Evolutionary conservation across 176 grass and related monocot species (phyloP), one percentile per base, ranked within the genome.

Genomic region (Typha latifolia): DNA sequence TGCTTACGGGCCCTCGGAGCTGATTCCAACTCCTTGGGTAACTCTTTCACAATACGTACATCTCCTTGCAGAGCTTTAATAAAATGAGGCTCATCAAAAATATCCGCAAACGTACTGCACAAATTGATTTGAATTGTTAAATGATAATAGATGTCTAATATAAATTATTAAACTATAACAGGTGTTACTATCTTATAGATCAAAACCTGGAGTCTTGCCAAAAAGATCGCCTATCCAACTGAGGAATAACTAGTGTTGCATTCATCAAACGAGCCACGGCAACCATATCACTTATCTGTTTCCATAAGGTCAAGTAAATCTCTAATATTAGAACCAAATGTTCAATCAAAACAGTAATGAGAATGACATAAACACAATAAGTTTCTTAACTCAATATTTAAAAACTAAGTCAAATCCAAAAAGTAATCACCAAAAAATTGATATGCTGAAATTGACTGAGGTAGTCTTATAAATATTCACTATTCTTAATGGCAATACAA

Each of bases 201-300:
- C 48, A 63, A 75, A 27, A 92, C 93, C 88, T 97, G 52, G 80
- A 74, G 77, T 97, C 93, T 78, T 89, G 93, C 93, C 93, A 97
- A 88, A 97, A 92, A 15, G 93, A 97, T 29, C 83, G 80, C 32
- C 86, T 97, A 73, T 97, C 93, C 78, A 97, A 76, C 51, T 92
- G 83, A 76, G 88, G 93, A 81, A 97, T 82, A 76, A 97, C 83
- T 78, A 97, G 77, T 51, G 93, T 84, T 76, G 85, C 88, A 89
- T 97, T 97, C 72, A 97, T 80, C 69, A 97, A 78, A 70, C 76
- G 88, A 50, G 93, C 83, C 22, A 97, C 93, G 70, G 93, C 88
- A 50, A 97, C 85, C 93, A 96, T 96, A 69, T 92, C 93, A 87
- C 72, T 82, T 23, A 97, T 97, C 93, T 97, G 80, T 4, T 67